phyloP scores from a whole-genome alignment of 495 filamentous ascomycete genomes.

The Sabuloglossum arenarium region DNA sequence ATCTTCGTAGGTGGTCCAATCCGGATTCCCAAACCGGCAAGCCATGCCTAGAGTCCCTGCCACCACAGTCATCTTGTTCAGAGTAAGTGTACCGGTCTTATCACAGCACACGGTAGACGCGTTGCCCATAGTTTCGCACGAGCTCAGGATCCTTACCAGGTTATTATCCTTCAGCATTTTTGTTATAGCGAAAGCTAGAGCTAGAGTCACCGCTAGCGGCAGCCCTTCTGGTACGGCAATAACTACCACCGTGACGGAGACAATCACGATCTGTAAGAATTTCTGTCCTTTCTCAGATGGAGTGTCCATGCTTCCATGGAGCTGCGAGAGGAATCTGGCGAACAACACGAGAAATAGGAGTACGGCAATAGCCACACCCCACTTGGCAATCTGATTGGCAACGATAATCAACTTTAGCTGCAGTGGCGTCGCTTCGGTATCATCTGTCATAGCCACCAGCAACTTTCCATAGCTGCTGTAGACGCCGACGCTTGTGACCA shows the following conservation, averaged over 20 bases:
- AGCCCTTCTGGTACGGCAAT: slow-evolving; percentile 51
- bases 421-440: slow-evolving; percentile 40
- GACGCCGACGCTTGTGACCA: slow-evolving; percentile 41
- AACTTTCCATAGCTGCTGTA: slow-evolving; percentile 45
- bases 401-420: slow-evolving; percentile 40
- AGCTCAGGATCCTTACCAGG: slow-evolving; percentile 41
- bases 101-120: slow-evolving; percentile 49
- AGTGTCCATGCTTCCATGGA: slow-evolving; percentile 19
- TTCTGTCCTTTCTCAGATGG: slow-evolving; percentile 37
- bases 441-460: slow-evolving; percentile 37
- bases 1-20: neutral
- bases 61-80: slow-evolving; percentile 53
- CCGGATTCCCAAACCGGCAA: slow-evolving; percentile 24
- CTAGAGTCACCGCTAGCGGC: slow-evolving; percentile 46
- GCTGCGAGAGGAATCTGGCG: slow-evolving; percentile 35
- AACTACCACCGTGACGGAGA: slow-evolving; percentile 48
- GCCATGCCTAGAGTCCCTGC: slow-evolving; percentile 36
- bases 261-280: slow-evolving; percentile 47
- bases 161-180: slow-evolving; percentile 52
- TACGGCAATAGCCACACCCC: slow-evolving; percentile 30
- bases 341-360: slow-evolving; percentile 39
- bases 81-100: slow-evolving; percentile 53
- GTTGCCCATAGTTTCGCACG: slow-evolving; percentile 56
- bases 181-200: slow-evolving; percentile 51
- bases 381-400: slow-evolving; percentile 41